Percentiles rank a stretch among this genome's conserved stretches.
Conservation (phyloP, 2,329 filamentous ascomycete genomes). For the Colletotrichum sp. region DNA sequence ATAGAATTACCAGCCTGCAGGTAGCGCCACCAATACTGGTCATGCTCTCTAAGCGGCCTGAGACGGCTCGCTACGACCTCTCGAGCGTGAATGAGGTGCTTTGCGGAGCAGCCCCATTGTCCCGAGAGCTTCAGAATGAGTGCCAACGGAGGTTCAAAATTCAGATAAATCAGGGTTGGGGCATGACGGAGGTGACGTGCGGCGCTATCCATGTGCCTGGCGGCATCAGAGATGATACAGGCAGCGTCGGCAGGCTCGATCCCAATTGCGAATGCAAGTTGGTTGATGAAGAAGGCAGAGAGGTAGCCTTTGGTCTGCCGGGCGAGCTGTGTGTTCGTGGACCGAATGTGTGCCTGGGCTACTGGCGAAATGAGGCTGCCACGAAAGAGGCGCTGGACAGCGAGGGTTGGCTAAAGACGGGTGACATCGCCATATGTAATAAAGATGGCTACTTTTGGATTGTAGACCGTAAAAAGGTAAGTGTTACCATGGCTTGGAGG, state of each 20-base stretch:
- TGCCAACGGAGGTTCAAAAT: slow-evolving; percentile 47
- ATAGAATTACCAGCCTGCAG: slow-evolving; percentile 57
- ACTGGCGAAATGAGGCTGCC: slow-evolving; percentile 61
- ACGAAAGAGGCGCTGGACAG: slow-evolving; percentile 54
- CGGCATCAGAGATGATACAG: slow-evolving; percentile 41
- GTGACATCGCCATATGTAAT: slow-evolving; percentile 58
- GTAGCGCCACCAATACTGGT: slow-evolving; percentile 65
- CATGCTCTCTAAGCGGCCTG: slow-evolving; percentile 63
- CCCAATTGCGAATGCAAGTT: slow-evolving; percentile 60
- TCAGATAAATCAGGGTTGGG: slow-evolving; percentile 59
- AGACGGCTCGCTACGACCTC: slow-evolving; percentile 56
- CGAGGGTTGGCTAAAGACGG: slow-evolving; percentile 65
- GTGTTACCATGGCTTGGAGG: background rate
- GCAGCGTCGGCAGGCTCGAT: slow-evolving; percentile 56
- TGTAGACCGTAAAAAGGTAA: slow-evolving; percentile 53
- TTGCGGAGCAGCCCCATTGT: slow-evolving; percentile 60
- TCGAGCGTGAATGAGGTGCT: slow-evolving; percentile 50
- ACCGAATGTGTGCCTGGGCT: slow-evolving; percentile 63
- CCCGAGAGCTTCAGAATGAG: slow-evolving; percentile 45
- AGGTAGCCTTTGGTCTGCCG: slow-evolving; percentile 50
- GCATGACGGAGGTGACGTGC: slow-evolving; percentile 63
- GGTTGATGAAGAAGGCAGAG: slow-evolving; percentile 56
- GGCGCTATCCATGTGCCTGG: slow-evolving; percentile 47
- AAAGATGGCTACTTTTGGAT: slow-evolving; percentile 51
- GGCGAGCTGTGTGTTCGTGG: slow-evolving; percentile 61